phyloP scores from a whole-genome alignment of 805 yeast genomes.

The Groenewaldozyma salmanticensis region DNA sequence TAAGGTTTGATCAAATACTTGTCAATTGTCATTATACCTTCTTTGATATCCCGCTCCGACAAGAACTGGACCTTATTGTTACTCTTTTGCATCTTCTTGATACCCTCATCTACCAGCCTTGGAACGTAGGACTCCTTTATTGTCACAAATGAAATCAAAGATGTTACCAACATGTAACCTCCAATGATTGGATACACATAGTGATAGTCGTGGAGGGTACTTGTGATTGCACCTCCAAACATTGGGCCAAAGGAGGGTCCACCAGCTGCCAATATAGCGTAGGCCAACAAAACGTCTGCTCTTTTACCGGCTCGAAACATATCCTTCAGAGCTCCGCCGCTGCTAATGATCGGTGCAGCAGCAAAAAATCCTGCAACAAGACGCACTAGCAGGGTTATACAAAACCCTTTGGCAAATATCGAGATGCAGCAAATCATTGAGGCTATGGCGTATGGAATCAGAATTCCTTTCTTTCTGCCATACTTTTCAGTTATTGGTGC shows the following conservation, averaged over 20 bases:
- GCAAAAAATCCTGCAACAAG: constrained; percentile 11
- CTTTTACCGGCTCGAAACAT: constrained; percentile 9
- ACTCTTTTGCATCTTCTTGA: constrained; percentile 5
- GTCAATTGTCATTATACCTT: too few relatives aligned
- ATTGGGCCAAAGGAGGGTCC: constrained; percentile 15
- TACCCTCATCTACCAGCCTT: constrained; percentile 5
- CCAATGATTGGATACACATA: constrained; percentile 6
- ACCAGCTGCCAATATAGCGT: constrained; percentile 12
- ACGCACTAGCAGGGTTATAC: constrained; percentile 7
- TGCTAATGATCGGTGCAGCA: constrained; percentile 12
- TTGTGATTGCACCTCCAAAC: constrained; percentile 9
- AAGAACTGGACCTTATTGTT: too few relatives aligned
- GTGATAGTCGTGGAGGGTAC: constrained; percentile 4
- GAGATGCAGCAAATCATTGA: constrained; percentile 7
- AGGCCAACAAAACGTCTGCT: constrained; percentile 8
- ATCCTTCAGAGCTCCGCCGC: constrained; percentile 14
- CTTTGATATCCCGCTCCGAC: too few relatives aligned
- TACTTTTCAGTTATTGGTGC: constrained; percentile 66
- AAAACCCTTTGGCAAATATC: constrained; percentile 2
- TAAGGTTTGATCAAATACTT: constrained; percentile 10
- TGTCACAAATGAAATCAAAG: constrained; percentile 3
- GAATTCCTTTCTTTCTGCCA: too few relatives aligned
- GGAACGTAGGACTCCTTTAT: constrained; percentile 10
- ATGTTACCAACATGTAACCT: constrained; percentile 3
- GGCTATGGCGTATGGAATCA: constrained; percentile 20